phyloP scores from a whole-genome alignment of 495 filamentous ascomycete species.

The Daldinia concentrica region DNA sequence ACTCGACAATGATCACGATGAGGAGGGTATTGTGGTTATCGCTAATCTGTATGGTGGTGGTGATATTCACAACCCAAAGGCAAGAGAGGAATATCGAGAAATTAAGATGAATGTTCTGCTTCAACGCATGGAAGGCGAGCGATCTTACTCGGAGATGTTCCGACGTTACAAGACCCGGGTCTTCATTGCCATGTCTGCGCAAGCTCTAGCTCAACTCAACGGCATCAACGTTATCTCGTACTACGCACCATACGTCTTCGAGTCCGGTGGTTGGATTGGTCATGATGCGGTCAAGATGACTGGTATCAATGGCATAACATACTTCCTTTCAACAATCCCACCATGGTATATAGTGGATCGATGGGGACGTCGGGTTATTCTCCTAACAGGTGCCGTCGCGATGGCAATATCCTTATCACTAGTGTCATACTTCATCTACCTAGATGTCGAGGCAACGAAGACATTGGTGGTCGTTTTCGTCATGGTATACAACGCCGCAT shows the following conservation, averaged over 20 bases:
- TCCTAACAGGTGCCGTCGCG: constrained; percentile 87
- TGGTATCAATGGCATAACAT: constrained; percentile 93
- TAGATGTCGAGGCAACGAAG: constrained; percentile 79
- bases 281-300: constrained; percentile 96
- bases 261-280: constrained; percentile 92
- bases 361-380: constrained; percentile 89
- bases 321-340: constrained; percentile 88
- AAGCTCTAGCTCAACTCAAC: constrained; percentile 94
- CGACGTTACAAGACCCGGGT: constrained; percentile 88
- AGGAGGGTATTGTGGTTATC: constrained; percentile 97
- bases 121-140: constrained; percentile 91
- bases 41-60: constrained; percentile 96
- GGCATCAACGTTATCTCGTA: constrained; percentile 99
- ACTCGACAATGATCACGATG: constrained; percentile 96
- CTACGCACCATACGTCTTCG: constrained; percentile 96
- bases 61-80: constrained; percentile 90
- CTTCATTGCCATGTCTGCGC: constrained; percentile 98
- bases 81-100: constrained; percentile 93
- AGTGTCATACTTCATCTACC: constrained; percentile 95
- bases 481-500: constrained; percentile 98
- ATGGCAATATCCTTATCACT: constrained; percentile 91
- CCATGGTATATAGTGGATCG: constrained; percentile 97
- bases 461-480: constrained; percentile 90
- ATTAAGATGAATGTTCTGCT: constrained; percentile 98
- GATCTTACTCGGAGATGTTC: constrained; percentile 95